Conservation (phyloP, 2,329 filamentous ascomycete genomes). For the Penicillium sp. region DNA sequence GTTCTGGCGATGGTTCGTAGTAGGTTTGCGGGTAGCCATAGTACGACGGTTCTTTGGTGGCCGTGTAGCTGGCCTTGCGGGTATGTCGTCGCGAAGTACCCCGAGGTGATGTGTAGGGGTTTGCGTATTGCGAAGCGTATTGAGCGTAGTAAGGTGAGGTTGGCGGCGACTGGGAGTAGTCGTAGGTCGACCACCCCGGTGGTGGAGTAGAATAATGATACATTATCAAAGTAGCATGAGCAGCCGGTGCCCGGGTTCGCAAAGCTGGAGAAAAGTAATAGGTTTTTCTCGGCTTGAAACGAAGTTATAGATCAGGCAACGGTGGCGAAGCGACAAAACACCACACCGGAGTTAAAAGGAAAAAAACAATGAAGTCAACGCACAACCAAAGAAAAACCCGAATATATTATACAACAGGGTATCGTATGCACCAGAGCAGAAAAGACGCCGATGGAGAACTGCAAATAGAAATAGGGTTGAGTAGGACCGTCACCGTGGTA, state of each 20-base stretch:
- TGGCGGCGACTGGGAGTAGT: conserved; percentile 50
- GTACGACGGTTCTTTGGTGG: conserved; percentile 44
- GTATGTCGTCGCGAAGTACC: conserved; percentile 51
- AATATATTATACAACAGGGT: conserved; percentile 50
- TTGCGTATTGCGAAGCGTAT: conserved; percentile 58
- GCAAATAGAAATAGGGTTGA: conserved; percentile 18
- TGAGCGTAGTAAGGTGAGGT: conserved; percentile 53
- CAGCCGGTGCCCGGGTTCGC: conserved; percentile 15
- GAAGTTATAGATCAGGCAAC: conserved; percentile 4
- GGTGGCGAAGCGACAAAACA: neutral
- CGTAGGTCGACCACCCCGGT: conserved; percentile 50
- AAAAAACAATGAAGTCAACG: neutral
- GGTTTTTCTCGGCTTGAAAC: neutral
- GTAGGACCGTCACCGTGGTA: conserved; percentile 46
- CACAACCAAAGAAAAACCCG: conserved; percentile 25
- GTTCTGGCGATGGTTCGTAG: conserved; percentile 49
- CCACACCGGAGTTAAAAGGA: conserved; percentile 12
- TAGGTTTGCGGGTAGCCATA: conserved; percentile 49
- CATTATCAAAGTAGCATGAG: conserved; percentile 44
- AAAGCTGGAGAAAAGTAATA: neutral
- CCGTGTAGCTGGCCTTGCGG: conserved; percentile 58
- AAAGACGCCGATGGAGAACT: conserved; percentile 34
- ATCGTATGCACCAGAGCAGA: conserved; percentile 36
- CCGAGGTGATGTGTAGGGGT: conserved; percentile 48
- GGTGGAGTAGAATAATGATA: conserved; percentile 50